phyloP scores from a whole-genome alignment of 352 stramenopile genomes.

The Phytophthora palmivora region DNA sequence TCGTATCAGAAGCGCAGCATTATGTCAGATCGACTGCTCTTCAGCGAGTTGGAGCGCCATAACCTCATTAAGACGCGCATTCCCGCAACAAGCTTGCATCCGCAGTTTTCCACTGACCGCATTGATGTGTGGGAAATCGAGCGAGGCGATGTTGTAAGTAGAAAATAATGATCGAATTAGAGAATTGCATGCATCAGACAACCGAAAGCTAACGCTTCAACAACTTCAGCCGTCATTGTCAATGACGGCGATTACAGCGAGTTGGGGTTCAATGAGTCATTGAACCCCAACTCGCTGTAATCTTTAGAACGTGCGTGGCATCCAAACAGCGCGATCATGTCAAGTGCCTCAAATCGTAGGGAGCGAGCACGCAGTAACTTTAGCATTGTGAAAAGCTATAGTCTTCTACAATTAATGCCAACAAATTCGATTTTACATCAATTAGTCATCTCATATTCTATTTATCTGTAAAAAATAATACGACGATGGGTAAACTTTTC shows the following conservation, averaged over 20 bases:
- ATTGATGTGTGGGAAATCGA: slow-evolving; percentile 61
- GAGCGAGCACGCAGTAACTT: slow-evolving; percentile 4
- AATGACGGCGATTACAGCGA: no score
- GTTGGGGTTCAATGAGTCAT: no score
- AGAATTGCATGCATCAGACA: slow-evolving; percentile 3
- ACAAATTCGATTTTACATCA: no score
- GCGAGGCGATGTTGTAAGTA: slow-evolving; percentile 14
- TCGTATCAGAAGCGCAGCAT: slow-evolving; percentile 75
- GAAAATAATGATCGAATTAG: slow-evolving; percentile 25
- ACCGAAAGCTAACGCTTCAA: slow-evolving; percentile 15
- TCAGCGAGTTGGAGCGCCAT: slow-evolving; percentile 51
- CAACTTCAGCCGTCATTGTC: slow-evolving; percentile 19
- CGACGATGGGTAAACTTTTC: neutral
- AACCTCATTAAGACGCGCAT: slow-evolving; percentile 42
- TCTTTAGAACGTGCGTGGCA: slow-evolving; percentile 2
- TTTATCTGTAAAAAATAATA: neutral
- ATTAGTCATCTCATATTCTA: no score
- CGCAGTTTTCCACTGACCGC: slow-evolving; percentile 47
- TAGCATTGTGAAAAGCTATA: neutral
- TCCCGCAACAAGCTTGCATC: slow-evolving; percentile 39
- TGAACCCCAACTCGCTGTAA: slow-evolving; percentile 3
- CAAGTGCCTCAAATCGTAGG: slow-evolving; percentile 15
- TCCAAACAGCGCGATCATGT: slow-evolving; percentile 21
- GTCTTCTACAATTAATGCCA: neutral
- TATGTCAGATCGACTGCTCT: slow-evolving; percentile 65